These are phyloP conservation scores for Lepidium sativum DNA, from an alignment of 345 rosid genomes.

Conservation along the genomic window DNA sequence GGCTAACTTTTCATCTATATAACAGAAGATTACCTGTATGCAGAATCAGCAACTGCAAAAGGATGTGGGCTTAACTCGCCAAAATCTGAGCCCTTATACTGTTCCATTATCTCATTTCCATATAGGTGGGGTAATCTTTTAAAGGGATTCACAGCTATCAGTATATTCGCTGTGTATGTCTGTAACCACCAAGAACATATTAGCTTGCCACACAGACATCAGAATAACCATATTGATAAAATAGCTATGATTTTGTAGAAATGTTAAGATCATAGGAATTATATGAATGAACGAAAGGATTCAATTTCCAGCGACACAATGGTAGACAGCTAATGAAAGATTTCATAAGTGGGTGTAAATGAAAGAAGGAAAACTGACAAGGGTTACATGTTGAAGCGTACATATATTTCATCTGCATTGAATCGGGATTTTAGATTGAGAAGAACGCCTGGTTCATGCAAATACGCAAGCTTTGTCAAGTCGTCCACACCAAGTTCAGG, in stretches of 20 bases:
- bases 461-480: constrained; percentile 91
- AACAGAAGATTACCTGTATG: constrained; percentile 60
- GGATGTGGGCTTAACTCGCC: constrained; percentile 95
- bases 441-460: constrained; percentile 96
- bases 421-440: constrained; percentile 66
- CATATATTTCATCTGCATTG: constrained; percentile 85
- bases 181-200: constrained; percentile 19
- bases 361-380: not conserved
- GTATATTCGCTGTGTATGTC: constrained; percentile 95
- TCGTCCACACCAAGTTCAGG: constrained; percentile 90
- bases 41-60: constrained; percentile 94
- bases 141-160: constrained; percentile 96
- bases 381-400: constrained; percentile 35
- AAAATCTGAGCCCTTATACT: constrained; percentile 71
- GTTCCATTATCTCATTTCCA: constrained; percentile 67
- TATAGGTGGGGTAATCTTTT: constrained; percentile 78
- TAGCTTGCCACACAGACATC: not conserved
- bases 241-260: not conserved
- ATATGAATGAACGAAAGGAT: not conserved
- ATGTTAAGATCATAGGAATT: not conserved
- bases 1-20: not conserved
- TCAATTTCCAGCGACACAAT: not conserved
- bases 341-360: not conserved
- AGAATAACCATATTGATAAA: not conserved
- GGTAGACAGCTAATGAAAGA: not conserved